Evolutionary conservation across 2,329 filamentous ascomycete genomes (phyloP), one percentile per base, ranked within the genome.

Genomic region (Penicillium sp.): DNA sequence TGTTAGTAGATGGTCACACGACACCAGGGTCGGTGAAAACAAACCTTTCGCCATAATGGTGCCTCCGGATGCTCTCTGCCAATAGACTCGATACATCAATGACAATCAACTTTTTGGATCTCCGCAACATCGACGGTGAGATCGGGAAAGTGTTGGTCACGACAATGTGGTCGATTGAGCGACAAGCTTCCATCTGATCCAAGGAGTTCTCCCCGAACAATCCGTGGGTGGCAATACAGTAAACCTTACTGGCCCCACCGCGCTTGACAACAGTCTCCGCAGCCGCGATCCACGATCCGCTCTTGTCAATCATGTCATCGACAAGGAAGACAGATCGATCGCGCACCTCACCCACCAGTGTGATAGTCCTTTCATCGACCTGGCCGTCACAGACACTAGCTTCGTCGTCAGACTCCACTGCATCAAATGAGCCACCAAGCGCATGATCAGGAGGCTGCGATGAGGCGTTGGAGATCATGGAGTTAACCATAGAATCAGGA

Each of bases 301-400:
- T 87, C 78, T 96, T 97, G 78, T 99, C 94, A 70, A 99, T 97
- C 90, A 99, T 97, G 73, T 99, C 94, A 73, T 99, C 94, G 49
- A 99, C 90, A 60, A 99, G 92, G 72, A 99, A 89, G 53, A 97
- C 94, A 0, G 91, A 88, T 57, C 91, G 86, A 71, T 91, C 87
- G 70, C 87, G 89, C 59, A 99, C 94, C 68, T 97, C 91, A 59
- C 94, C 94, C 15, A 99, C 94, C n/a, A 99, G 82, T 0, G 94
- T 99, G 67, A 99, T 95, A 80, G 93, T 96, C 70, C 92, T 92
- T 78, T 99, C 94, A 23, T 93, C 81, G 59, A 88, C 87, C 11
- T 88, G 86, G 65, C 93, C 87, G 67, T 53, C 64, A 21, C 33
- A 53, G 16, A 64, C 58, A 40, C 70, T 72, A 15, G 62, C 70